phyloP scores from a whole-genome alignment of 345 rosid species.

The Excoecaria cochinchinensis region DNA sequence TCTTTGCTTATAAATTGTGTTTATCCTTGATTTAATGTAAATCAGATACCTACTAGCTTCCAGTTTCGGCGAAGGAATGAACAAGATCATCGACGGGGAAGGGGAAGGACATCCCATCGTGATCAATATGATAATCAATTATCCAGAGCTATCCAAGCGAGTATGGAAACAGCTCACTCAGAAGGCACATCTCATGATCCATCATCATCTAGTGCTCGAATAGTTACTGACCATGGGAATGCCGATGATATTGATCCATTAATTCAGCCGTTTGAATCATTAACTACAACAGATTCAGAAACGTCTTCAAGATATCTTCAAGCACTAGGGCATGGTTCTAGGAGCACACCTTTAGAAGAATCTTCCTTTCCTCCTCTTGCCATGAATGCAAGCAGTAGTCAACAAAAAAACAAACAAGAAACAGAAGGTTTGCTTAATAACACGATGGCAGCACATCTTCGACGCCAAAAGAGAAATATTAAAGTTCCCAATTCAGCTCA shows the following conservation, averaged over 20 bases:
- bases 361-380: constrained; percentile 93
- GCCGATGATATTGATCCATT: constrained; percentile 50
- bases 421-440: constrained; percentile 44
- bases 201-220: constrained; percentile 42
- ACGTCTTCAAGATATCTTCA: constrained; percentile 69
- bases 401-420: constrained; percentile 45
- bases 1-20: neutral
- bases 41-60: constrained; percentile 93
- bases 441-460: constrained; percentile 68
- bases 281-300: constrained; percentile 50
- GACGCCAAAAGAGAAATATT: constrained; percentile 40
- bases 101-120: constrained; percentile 57
- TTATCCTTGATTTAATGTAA: neutral
- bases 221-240: constrained; percentile 41
- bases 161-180: constrained; percentile 41
- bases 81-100: constrained; percentile 75
- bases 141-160: constrained; percentile 59
- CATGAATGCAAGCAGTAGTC: constrained; percentile 38
- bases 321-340: constrained; percentile 67
- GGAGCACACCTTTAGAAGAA: constrained; percentile 57
- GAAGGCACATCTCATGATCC: constrained; percentile 38
- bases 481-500: constrained; percentile 41
- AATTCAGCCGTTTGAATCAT: constrained; percentile 57
- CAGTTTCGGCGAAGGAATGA: constrained; percentile 55
- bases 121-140: constrained; percentile 66